Evolutionary conservation across 148 eudicot species (phyloP), one percentile per base, ranked within the genome.

Genomic region (Euryodendron excelsum): DNA sequence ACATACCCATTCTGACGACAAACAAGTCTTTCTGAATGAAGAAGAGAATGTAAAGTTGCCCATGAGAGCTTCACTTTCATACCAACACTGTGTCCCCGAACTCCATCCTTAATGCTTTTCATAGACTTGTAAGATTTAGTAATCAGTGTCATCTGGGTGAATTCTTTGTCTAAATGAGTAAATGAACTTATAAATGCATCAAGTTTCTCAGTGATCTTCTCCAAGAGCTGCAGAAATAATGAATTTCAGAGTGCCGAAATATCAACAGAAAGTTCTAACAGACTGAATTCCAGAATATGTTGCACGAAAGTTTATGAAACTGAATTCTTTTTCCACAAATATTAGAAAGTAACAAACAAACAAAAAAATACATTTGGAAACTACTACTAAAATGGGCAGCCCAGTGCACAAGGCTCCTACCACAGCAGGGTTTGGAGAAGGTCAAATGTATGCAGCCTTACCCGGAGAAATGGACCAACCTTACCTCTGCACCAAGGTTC

Each of bases 21-120:
- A 31, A 87, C 82, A 59, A 80, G 78, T 77, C 97, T 86, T 79
- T 93, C 94, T 63, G 99, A 96, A 88, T 96, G 99, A 79, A 96
- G 92, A 85, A 96, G 98, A 80, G 99, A 96, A 85, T 96, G 99
- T 72, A 96, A 85, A 74, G 98, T 93, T 79, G 93, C 89, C 99
- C 99, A 96, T 31, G 92, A 88, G 65, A 90, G 88, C 73, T 87
- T 95, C 74, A 88, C 89, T 76, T 87, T 88, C 82, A 84, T 79
- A 68, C 83, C 79, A 75, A 82, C 79, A 85, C 72, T 79, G 67
- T 75, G 87, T 67, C 91, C 87, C 63, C 76, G 52, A 78, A 69
- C 85, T 52, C 82, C 91, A 83, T 85, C 88, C 39, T 83, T 85
- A 67, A 93, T 87, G 78, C 84, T 89, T 79, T 80, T 79, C 84